Evolutionary conservation across 208 protist genomes (phyloP), one percentile per base, ranked within the genome.

Genomic region (Leishmania major): DNA sequence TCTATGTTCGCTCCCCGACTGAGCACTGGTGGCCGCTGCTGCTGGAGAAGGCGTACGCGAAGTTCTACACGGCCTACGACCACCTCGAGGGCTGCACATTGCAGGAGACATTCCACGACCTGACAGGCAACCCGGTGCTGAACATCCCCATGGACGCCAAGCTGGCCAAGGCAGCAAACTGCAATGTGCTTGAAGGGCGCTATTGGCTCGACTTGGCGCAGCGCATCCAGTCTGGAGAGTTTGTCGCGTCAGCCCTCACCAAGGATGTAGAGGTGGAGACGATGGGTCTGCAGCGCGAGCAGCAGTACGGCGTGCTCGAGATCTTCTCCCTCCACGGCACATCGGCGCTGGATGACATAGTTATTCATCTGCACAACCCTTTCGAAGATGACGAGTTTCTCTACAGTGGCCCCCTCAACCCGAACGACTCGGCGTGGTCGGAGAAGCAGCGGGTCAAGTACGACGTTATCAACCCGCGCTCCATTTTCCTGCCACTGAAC

Each of bases 21-120:
- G 88, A 89, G 80, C 91, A 94, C 80, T 95, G 91, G 91, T 98
- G 92, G 88, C 93, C 95, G 37, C 84, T 96, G 71, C 85, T 97
- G 76, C 84, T 97, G 77, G 93, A 97, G 88, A 97, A 97, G 91
- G 95, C 95, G 47, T 97, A 97, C 84, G 95, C 95, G 51, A 97
- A 97, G 83, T 96, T 97, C 84, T 93, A 95, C 86, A 92, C 89
- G 57, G 80, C 83, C 43, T 98, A 96, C 84, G 84, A 90, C 62
- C 83, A 91, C 57, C 83, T 98, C 4, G 91, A 95, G 7, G 90
- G 91, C 57, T 96, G 93, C 82, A 96, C 90, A 40, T 40, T 40
- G 37, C 37, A 40, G 37, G 93, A 98, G 79, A 88, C 91, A 11
- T 90, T 95, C 47, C 92, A 94, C 62, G 95, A 98, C 76, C 74